These are phyloP conservation scores for Boletus barrowsii DNA, from an alignment of 768 basidiomycete species.

Conservation along the genomic window DNA sequence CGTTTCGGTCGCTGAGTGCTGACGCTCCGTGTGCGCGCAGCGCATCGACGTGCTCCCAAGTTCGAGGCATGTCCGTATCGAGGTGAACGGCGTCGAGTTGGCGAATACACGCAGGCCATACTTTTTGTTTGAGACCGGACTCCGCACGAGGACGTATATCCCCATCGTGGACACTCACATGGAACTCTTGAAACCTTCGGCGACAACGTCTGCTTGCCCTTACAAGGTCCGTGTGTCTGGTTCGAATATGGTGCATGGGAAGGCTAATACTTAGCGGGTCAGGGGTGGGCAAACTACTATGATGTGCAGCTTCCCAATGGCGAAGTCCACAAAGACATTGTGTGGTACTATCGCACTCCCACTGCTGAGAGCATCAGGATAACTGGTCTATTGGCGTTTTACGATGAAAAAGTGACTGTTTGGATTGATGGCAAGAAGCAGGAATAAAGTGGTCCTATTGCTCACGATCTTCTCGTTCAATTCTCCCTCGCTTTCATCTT, in stretches of 20 bases:
- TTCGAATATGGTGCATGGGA: background rate
- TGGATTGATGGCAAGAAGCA: too few species aligned
- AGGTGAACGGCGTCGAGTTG: constrained; percentile 48
- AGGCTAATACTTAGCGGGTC: background rate
- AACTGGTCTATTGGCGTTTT: constrained; percentile 28
- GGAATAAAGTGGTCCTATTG: too few species aligned
- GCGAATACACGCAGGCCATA: constrained; percentile 54
- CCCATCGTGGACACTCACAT: constrained; percentile 53
- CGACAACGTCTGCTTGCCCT: constrained; percentile 49
- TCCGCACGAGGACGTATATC: constrained; percentile 59
- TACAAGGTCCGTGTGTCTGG: constrained; percentile 50
- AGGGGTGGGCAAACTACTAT: constrained; percentile 64
- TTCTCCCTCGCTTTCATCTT: too few species aligned
- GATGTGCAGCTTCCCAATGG: constrained; percentile 45
- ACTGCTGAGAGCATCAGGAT: constrained; percentile 49
- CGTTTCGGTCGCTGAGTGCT: background rate
- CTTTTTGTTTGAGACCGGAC: constrained; percentile 56
- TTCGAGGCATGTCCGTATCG: constrained; percentile 58
- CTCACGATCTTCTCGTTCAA: too few species aligned
- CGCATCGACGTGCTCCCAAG: constrained; percentile 60
- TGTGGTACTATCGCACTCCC: constrained; percentile 64
- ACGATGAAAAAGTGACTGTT: too few species aligned
- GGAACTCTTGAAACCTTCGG: constrained; percentile 48
- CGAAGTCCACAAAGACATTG: constrained; percentile 44
- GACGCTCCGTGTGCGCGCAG: constrained; percentile 27